Evolutionary conservation across 2,329 filamentous ascomycete genomes (phyloP).

Genomic region (Diaporthe sp.): DNA sequence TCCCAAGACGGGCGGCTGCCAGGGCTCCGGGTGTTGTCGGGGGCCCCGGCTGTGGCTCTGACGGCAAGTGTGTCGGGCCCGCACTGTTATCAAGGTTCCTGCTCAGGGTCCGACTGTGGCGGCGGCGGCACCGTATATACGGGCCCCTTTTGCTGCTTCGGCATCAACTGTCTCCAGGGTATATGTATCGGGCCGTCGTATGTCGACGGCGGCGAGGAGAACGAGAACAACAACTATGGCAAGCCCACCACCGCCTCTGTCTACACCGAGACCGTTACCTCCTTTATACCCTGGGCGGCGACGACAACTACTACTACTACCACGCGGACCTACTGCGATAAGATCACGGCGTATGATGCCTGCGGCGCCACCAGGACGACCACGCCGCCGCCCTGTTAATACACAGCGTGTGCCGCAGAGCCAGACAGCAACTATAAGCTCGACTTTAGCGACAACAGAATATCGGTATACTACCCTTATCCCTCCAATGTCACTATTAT

Average conservation of each 20-base stretch:
- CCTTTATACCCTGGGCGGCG: not conserved
- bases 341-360: not conserved
- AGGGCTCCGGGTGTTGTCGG: not conserved
- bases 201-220: not conserved
- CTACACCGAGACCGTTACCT: not conserved
- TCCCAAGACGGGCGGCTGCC: not conserved
- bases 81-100: not conserved
- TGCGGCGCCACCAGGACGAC: not conserved
- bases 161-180: constrained; percentile 3
- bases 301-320: not conserved
- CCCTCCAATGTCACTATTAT: not conserved
- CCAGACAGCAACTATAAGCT: not conserved
- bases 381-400: not conserved
- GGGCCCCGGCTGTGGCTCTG: not conserved
- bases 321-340: not conserved
- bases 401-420: not conserved
- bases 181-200: not conserved
- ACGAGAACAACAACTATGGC: not conserved
- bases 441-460: not conserved
- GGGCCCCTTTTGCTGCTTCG: constrained; percentile 5
- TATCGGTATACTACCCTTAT: not conserved
- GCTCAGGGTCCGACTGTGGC: not conserved
- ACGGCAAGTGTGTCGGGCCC: not conserved
- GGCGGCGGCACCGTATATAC: not conserved
- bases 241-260: not conserved